These are phyloP conservation scores for Melampsora larici-populina DNA, from an alignment of 1,284 basidiomycete species.

Conservation along the genomic window DNA sequence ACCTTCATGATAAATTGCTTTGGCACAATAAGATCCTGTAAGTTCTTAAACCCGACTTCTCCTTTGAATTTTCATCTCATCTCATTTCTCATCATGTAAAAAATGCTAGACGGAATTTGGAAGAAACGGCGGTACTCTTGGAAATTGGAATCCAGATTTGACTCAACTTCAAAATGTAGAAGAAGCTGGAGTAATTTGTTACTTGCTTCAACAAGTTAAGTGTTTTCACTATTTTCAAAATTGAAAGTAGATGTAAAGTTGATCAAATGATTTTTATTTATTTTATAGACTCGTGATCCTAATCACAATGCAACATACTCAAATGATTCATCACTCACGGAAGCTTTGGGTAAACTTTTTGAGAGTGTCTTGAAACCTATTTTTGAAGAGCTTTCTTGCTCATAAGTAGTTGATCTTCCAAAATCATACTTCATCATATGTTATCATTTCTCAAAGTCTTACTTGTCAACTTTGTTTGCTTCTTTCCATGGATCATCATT, in stretches of 20 bases:
- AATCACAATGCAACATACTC: background rate
- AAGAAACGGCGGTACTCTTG: background rate
- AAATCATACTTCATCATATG: too few species aligned
- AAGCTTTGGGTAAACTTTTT: background rate
- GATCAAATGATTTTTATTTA: background rate
- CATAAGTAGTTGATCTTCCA: background rate
- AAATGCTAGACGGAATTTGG: background rate
- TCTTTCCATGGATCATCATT: too few species aligned
- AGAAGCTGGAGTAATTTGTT: background rate
- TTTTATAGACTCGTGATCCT: background rate
- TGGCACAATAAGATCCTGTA: background rate
- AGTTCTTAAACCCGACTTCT: background rate
- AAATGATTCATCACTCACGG: background rate
- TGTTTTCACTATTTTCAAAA: background rate
- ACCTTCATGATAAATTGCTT: background rate
- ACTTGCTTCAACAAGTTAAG: slow-evolving; percentile 1
- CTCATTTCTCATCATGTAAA: too few species aligned
- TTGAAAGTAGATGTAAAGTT: background rate
- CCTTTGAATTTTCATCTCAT: background rate
- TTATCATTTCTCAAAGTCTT: too few species aligned
- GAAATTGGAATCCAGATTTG: background rate
- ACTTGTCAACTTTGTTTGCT: too few species aligned
- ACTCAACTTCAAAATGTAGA: background rate
- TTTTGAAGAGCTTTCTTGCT: background rate
- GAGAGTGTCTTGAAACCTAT: background rate